Percentiles rank a stretch among this genome's conserved stretches.
phyloP scores from a whole-genome alignment of 495 filamentous ascomycete species.

The Talaromyces nanjingensis region DNA sequence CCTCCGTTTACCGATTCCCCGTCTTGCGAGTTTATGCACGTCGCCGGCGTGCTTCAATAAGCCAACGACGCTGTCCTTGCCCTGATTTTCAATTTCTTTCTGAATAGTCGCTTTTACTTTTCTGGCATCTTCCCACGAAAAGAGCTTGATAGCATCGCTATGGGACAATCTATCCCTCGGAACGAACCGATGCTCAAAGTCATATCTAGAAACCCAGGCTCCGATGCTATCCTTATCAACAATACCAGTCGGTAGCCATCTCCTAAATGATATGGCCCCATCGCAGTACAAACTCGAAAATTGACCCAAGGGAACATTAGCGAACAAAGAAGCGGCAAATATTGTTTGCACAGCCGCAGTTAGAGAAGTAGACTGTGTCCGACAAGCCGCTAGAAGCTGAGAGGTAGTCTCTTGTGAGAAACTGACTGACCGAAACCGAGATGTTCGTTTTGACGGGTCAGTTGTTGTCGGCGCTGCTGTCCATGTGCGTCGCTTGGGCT shows the following conservation, averaged over 20 bases:
- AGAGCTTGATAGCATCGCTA: neutral
- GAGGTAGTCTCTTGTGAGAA: neutral
- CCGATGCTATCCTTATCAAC: neutral
- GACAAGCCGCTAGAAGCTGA: neutral
- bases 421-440: neutral
- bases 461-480: neutral
- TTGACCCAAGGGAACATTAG: neutral
- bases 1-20: neutral
- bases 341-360: neutral
- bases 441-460: neutral
- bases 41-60: neutral
- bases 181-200: neutral
- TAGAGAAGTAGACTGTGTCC: neutral
- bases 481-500: neutral
- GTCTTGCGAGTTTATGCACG: neutral
- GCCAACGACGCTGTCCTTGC: neutral
- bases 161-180: neutral
- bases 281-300: neutral
- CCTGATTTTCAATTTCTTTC: neutral
- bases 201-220: neutral
- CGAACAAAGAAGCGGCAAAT: neutral
- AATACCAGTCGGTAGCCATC: neutral
- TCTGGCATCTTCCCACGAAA: neutral
- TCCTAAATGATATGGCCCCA: neutral
- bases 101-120: neutral